Conservation (phyloP, 1,284 basidiomycete species). For the Veloboletus limbatus region DNA sequence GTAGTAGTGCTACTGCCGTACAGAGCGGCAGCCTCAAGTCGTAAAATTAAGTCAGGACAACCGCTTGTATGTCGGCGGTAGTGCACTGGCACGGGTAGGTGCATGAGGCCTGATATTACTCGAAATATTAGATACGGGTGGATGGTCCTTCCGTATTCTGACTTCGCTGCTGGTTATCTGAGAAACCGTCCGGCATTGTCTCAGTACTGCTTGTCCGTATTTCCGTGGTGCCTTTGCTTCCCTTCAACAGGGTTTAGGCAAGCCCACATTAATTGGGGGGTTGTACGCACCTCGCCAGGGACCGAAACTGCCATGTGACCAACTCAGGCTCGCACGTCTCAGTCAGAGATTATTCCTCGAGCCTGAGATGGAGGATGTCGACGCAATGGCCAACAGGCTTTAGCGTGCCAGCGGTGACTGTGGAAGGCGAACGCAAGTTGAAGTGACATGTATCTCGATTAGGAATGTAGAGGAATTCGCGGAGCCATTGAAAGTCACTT, state of each 20-base stretch:
- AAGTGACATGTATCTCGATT: constrained; percentile 9
- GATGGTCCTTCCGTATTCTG: not conserved
- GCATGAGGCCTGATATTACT: not conserved
- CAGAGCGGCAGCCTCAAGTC: not conserved
- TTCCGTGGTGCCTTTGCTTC: too few relatives aligned
- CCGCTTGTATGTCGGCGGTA: not conserved
- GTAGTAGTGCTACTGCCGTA: not conserved
- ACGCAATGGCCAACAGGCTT: too few relatives aligned
- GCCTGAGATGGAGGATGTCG: too few relatives aligned
- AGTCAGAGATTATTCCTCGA: too few relatives aligned
- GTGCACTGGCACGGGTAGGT: not conserved
- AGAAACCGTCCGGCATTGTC: not conserved
- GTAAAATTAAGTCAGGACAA: not conserved
- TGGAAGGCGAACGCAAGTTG: too few relatives aligned
- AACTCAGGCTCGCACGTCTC: too few relatives aligned
- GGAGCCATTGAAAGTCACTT: constrained; percentile 17
- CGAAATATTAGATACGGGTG: not conserved
- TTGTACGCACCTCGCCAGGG: too few relatives aligned
- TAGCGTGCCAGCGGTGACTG: too few relatives aligned
- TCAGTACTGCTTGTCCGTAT: not conserved
- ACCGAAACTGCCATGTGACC: too few relatives aligned
- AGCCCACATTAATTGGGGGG: too few relatives aligned
- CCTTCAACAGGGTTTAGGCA: too few relatives aligned
- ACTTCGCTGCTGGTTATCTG: not conserved
- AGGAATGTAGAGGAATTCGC: constrained; percentile 15